phyloP scores from a whole-genome alignment of 139 green algal species.

The Pedinophyceae sp. region DNA sequence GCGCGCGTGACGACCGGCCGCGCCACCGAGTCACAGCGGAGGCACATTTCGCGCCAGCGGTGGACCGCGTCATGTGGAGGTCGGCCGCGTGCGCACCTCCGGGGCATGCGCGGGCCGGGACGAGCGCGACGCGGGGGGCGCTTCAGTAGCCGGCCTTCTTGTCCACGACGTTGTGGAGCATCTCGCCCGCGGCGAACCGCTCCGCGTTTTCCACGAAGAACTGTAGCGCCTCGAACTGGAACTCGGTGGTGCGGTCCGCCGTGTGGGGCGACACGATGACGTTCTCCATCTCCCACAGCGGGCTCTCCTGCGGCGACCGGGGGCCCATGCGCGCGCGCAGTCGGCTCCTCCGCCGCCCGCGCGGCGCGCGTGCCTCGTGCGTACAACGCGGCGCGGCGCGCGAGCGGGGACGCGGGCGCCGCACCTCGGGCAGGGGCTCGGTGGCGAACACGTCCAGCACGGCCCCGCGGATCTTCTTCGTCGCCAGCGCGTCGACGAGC shows the following conservation, averaged over 20 bases:
- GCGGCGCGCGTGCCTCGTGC: too few species aligned
- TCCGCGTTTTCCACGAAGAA: conserved; percentile 38
- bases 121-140: too few species aligned
- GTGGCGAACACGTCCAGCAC: conserved; percentile 57
- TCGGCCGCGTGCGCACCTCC: too few species aligned
- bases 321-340: neutral
- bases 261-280: conserved; percentile 55
- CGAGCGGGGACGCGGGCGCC: neutral
- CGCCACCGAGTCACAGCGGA: too few species aligned
- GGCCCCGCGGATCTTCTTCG: conserved; percentile 40
- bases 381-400: too few species aligned
- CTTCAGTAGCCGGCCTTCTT: conserved; percentile 47
- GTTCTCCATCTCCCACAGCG: conserved; percentile 55
- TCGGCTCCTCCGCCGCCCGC: too few species aligned
- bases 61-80: too few species aligned
- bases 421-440: conserved; percentile 48
- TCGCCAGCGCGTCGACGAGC: conserved; percentile 41
- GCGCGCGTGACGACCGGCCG: too few species aligned
- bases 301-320: conserved; percentile 30
- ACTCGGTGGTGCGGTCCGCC: conserved; percentile 10
- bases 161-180: conserved; percentile 53
- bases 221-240: conserved; percentile 24
- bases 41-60: too few species aligned
- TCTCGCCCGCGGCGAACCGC: conserved; percentile 22
- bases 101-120: too few species aligned